A percentile compares a stretch with the other conserved stretches of the same genome.
Evolutionary conservation across 2,329 filamentous ascomycete species (phyloP).

Genomic region (Diaporthe citri): DNA sequence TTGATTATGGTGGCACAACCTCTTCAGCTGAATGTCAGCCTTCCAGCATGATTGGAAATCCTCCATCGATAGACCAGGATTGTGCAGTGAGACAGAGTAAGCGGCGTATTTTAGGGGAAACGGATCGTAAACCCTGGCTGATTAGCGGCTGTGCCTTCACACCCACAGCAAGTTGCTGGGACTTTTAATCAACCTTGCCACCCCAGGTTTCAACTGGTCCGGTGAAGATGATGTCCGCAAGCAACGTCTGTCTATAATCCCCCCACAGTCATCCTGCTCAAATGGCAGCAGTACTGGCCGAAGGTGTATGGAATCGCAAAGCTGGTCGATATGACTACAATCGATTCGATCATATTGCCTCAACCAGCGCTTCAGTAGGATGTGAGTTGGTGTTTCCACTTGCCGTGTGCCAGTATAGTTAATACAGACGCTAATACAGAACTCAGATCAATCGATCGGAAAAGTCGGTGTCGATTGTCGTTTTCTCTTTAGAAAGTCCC

Average conservation of each 20-base stretch:
- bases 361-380: background rate
- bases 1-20: background rate
- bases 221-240: background rate
- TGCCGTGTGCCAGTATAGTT: no score
- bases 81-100: conserved; percentile 4
- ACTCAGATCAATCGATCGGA: background rate
- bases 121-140: background rate
- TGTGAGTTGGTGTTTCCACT: background rate
- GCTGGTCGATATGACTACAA: conserved; percentile 13
- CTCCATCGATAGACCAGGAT: background rate
- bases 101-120: background rate
- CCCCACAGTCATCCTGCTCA: background rate
- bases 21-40: background rate
- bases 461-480: conserved; percentile 6
- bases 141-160: background rate
- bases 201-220: background rate
- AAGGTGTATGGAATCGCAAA: conserved; percentile 9
- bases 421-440: background rate
- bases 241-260: background rate
- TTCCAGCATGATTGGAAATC: conserved; percentile 6
- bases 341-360: conserved; percentile 2
- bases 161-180: background rate
- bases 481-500: conserved; percentile 40
- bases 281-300: conserved; percentile 9
- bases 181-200: background rate